Conservation (phyloP, 805 yeast genomes). For the Candida manassasensis region DNA sequence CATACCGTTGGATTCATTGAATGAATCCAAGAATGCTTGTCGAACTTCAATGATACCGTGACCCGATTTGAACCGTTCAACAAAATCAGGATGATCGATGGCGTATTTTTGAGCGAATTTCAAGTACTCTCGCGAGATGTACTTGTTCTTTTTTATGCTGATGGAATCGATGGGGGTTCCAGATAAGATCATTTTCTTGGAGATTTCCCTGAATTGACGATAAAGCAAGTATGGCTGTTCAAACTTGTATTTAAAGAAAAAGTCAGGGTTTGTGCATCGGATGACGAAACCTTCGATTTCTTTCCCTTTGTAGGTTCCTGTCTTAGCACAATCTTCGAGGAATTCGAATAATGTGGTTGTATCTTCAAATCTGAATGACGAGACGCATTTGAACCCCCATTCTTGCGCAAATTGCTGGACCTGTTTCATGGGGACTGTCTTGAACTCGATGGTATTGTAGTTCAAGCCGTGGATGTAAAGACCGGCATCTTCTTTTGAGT, state of each 20-base stretch:
- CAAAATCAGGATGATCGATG: conserved; percentile 41
- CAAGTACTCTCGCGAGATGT: conserved; percentile 62
- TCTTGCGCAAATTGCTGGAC: conserved; percentile 57
- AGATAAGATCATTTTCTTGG: conserved; percentile 51
- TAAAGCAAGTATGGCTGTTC: conserved; percentile 93
- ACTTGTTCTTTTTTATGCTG: conserved; percentile 48
- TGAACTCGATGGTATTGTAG: conserved; percentile 55
- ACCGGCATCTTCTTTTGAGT: conserved; percentile 64
- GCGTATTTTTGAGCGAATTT: conserved; percentile 60
- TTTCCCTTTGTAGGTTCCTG: conserved; percentile 65
- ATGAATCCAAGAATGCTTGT: conserved; percentile 50
- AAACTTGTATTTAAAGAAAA: conserved; percentile 88
- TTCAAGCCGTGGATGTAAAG: conserved; percentile 89
- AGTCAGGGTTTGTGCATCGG: conserved; percentile 55
- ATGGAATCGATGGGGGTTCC: conserved; percentile 20
- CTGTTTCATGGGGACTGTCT: conserved; percentile 55
- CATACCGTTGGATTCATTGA: conserved; percentile 46
- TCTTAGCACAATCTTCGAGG: conserved; percentile 50
- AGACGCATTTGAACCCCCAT: conserved; percentile 70
- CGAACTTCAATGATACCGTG: conserved; percentile 75
- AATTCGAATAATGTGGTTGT: conserved; percentile 44
- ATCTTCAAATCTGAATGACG: conserved; percentile 37
- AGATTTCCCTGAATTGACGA: conserved; percentile 85
- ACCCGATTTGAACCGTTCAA: conserved; percentile 45
- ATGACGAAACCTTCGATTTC: conserved; percentile 95